Conservation (phyloP, 768 basidiomycete species). For the Lactifluus piperatus region DNA sequence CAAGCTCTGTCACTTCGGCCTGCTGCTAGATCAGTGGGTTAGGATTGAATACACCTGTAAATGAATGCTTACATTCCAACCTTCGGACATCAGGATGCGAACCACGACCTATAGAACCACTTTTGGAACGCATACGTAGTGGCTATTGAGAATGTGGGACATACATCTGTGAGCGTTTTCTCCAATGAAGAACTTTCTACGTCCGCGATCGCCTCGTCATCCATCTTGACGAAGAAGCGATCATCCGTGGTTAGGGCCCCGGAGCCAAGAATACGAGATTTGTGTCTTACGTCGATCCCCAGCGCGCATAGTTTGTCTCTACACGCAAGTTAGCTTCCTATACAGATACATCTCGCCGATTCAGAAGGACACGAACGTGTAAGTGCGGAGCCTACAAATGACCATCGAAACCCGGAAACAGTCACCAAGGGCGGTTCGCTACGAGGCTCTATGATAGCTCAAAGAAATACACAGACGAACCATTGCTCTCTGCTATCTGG, state of each 20-base stretch:
- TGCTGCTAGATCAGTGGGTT: background rate
- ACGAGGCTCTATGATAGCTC: background rate
- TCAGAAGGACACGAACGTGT: conserved; percentile 2
- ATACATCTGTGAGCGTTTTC: conserved; percentile 5
- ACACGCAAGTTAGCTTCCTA: background rate
- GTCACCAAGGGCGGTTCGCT: background rate
- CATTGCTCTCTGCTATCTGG: conserved; percentile 2
- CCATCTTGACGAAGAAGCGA: background rate
- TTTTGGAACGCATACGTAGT: background rate
- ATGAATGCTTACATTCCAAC: conserved; percentile 2
- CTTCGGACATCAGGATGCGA: background rate
- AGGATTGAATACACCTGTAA: background rate
- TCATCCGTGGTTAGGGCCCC: background rate
- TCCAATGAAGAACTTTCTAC: background rate
- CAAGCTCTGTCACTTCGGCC: background rate
- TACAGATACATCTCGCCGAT: no score
- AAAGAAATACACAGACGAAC: background rate
- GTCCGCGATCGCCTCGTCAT: background rate
- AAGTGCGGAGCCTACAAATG: conserved; percentile 4
- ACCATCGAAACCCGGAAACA: background rate
- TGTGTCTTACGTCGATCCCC: conserved; percentile 10
- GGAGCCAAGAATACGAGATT: background rate
- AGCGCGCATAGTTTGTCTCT: conserved; percentile 12
- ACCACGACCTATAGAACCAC: background rate
- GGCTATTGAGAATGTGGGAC: background rate